Evolutionary conservation across 2,329 filamentous ascomycete species (phyloP).

Genomic region (Fusarium beomiforme): DNA sequence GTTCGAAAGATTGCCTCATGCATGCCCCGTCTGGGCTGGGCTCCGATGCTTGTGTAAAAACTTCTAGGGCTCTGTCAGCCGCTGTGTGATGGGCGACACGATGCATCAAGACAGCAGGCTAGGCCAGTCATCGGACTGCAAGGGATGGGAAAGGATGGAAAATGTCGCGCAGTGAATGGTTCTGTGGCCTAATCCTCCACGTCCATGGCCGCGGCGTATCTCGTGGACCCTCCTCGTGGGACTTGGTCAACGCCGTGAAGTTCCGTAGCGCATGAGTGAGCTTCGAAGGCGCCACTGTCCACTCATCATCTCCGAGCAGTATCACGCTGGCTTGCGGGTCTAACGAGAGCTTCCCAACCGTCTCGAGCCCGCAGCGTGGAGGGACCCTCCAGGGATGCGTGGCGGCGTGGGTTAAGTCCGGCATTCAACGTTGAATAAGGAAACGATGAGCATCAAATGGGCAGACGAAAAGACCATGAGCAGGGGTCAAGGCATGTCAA

Average conservation of each 20-base stretch:
- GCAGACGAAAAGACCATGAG: slow-evolving; percentile 1
- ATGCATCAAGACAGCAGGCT: background rate
- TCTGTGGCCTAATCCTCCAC: slow-evolving; percentile 19
- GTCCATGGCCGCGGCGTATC: slow-evolving; percentile 27
- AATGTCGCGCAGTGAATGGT: slow-evolving; percentile 34
- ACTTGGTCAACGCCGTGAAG: slow-evolving; percentile 29
- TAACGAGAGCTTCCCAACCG: slow-evolving; percentile 13
- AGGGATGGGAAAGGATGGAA: slow-evolving; percentile 12
- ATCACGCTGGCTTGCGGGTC: slow-evolving; percentile 31
- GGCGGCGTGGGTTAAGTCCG: slow-evolving; percentile 23
- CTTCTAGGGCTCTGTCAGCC: slow-evolving; percentile 1
- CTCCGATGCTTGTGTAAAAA: background rate
- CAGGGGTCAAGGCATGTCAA: background rate
- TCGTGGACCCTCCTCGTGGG: slow-evolving; percentile 31
- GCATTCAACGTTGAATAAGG: slow-evolving; percentile 20
- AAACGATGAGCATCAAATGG: slow-evolving; percentile 22
- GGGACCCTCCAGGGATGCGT: slow-evolving; percentile 29
- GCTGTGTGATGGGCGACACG: background rate
- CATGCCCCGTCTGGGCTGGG: background rate
- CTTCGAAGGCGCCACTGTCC: slow-evolving; percentile 19
- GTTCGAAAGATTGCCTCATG: slow-evolving; percentile 7
- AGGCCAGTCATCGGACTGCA: slow-evolving; percentile 16
- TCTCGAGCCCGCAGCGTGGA: slow-evolving; percentile 16
- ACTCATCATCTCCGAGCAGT: slow-evolving; percentile 40
- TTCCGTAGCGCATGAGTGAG: slow-evolving; percentile 21